Conservation (phyloP, 2,329 filamentous ascomycete genomes). For the Fusarium sublunatum region DNA sequence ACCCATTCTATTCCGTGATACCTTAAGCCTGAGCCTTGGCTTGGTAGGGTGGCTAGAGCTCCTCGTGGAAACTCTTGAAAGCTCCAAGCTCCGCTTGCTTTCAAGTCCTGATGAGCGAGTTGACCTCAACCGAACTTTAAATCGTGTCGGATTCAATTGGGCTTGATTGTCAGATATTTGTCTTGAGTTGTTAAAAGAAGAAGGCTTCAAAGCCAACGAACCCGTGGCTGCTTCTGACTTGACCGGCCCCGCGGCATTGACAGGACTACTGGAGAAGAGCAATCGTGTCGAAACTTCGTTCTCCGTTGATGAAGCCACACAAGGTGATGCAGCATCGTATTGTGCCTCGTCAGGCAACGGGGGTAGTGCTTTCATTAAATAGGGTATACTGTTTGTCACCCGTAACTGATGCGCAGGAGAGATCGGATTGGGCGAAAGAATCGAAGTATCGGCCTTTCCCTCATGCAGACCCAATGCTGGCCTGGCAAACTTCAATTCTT, state of each 20-base stretch:
- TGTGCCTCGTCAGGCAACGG: slow-evolving; percentile 53
- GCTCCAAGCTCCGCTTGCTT: slow-evolving; percentile 9
- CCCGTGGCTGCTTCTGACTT: slow-evolving; percentile 4
- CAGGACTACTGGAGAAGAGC: slow-evolving; percentile 25
- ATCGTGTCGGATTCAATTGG: slow-evolving; percentile 36
- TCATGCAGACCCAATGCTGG: background rate
- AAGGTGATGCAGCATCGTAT: slow-evolving; percentile 2
- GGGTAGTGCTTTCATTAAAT: slow-evolving; percentile 65
- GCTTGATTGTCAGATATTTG: background rate
- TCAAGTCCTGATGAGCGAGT: slow-evolving; percentile 28
- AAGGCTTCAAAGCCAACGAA: slow-evolving; percentile 1
- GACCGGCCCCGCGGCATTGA: slow-evolving; percentile 5
- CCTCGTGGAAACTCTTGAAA: slow-evolving; percentile 1
- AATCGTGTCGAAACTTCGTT: slow-evolving; percentile 18
- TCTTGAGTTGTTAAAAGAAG: slow-evolving; percentile 3
- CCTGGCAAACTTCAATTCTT: background rate
- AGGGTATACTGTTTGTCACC: slow-evolving; percentile 62
- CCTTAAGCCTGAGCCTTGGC: slow-evolving; percentile 48
- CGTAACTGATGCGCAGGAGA: slow-evolving; percentile 59
- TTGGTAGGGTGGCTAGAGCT: slow-evolving; percentile 27
- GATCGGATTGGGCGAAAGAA: slow-evolving; percentile 61
- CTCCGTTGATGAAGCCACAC: slow-evolving; percentile 7
- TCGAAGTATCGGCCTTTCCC: slow-evolving; percentile 43
- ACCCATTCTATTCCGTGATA: slow-evolving; percentile 48
- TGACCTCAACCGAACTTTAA: slow-evolving; percentile 47